Evolutionary conservation across 768 basidiomycete species (phyloP).

Genomic region (Tulasnella sp.): DNA sequence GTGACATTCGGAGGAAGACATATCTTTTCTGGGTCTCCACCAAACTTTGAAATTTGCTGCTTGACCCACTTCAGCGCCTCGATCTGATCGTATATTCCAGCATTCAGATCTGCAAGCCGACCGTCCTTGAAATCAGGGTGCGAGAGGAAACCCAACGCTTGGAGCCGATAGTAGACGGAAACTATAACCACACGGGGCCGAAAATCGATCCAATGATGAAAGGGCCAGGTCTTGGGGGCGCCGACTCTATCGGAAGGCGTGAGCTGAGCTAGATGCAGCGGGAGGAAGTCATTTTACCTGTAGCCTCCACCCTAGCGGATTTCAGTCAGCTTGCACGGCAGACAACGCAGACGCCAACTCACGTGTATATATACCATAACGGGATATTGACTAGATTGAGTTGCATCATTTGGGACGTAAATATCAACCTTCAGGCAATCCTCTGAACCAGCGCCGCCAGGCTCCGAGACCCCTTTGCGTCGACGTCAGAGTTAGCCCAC

Average conservation of each 20-base stretch:
- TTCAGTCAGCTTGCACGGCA: background rate
- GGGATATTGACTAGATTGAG: constrained; percentile 38
- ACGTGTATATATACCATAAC: constrained; percentile 39
- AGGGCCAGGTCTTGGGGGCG: constrained; percentile 36
- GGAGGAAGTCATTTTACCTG: background rate
- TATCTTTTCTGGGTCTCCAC: constrained; percentile 32
- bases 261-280: background rate
- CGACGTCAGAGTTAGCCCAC: constrained; percentile 29
- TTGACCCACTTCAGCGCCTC: constrained; percentile 38
- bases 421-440: constrained; percentile 61
- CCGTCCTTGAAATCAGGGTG: constrained; percentile 40
- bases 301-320: constrained; percentile 20
- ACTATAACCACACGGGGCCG: constrained; percentile 54
- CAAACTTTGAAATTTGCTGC: constrained; percentile 35
- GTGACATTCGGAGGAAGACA: background rate
- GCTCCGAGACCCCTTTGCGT: constrained; percentile 32
- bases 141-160: constrained; percentile 55
- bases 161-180: constrained; percentile 58
- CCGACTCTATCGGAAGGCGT: constrained; percentile 2
- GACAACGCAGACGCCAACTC: background rate
- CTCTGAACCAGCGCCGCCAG: constrained; percentile 57
- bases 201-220: constrained; percentile 57
- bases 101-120: constrained; percentile 44
- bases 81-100: constrained; percentile 50
- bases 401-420: constrained; percentile 44